Percentiles rank a stretch among this genome's conserved stretches.
Evolutionary conservation across 139 green algal genomes (phyloP).

Genomic region (Nannochloris sp.): DNA sequence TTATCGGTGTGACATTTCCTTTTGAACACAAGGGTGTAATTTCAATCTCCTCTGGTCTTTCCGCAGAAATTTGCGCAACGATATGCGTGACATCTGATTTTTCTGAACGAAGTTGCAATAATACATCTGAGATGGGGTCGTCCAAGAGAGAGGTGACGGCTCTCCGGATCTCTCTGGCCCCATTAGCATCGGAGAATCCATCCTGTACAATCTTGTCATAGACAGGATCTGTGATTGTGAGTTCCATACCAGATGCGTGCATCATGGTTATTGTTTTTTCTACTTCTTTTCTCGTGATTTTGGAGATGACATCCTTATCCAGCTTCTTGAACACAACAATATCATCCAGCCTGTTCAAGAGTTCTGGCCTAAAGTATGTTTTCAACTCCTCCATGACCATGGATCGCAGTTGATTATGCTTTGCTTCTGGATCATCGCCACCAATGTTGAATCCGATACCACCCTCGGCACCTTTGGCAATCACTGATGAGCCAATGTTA

Average conservation of each 20-base stretch:
- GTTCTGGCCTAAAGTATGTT: conserved; percentile 67
- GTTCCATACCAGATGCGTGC: conserved; percentile 26
- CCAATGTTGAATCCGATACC: conserved; percentile 58
- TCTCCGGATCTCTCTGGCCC: conserved; percentile 46
- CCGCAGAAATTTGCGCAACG: not conserved
- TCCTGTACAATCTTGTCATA: conserved; percentile 51
- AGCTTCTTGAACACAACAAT: conserved; percentile 77
- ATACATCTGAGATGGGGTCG: conserved; percentile 51
- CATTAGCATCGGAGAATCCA: conserved; percentile 53
- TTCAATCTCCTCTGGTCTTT: not conserved
- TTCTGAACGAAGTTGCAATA: conserved; percentile 14
- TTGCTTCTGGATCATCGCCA: conserved; percentile 13
- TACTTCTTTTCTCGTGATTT: conserved; percentile 63
- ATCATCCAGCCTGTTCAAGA: conserved; percentile 79
- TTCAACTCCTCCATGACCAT: conserved; percentile 78
- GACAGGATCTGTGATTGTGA: conserved; percentile 31
- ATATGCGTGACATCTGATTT: not conserved
- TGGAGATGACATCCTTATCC: conserved; percentile 29
- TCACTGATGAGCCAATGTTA: conserved; percentile 60
- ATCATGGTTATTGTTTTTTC: conserved; percentile 39
- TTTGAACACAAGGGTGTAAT: conserved; percentile 2
- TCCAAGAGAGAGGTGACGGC: conserved; percentile 44
- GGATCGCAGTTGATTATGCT: conserved; percentile 45
- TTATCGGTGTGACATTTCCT: not conserved
- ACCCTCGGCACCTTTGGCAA: conserved; percentile 44